Base-by-base conservation (phyloP, 2,329 filamentous ascomycete species). In the Chaetomium sp. region DNA sequence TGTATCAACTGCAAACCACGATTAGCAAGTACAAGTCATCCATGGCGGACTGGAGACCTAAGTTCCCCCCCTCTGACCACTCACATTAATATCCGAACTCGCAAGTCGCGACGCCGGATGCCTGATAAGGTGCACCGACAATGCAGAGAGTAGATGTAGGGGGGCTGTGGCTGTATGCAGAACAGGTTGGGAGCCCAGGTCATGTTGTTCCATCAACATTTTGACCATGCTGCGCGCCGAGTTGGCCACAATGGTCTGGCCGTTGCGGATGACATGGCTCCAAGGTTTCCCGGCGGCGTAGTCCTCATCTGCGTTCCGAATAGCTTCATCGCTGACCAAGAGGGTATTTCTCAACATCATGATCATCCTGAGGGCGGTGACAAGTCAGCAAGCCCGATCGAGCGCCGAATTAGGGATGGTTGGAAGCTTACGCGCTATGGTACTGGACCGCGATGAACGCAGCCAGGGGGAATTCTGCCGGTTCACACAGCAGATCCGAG, bases 101-200 rank as follows among this genome's bases (percentile, higher is more conserved):
- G 56, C 56, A 35, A 58, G 27, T 25, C 56, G 25, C 9, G 56
- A 58, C 42, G 56, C 50, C 42, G 56, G 56, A 12, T 58, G 56
- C 27, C 56, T 19, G 56, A 58, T 49, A 12, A 58, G 56, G 25
- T 58, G 56, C 27, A 58, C 56, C 56, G 56, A 58, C 56, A 58
- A 21, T 12, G 49, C 56, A 1, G 56, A 58, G 27, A 58, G 56
- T 8, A 35, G 42, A 50, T 49, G 56, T 13, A 58, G 25, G 5
- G 56, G 56, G 27, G 42, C 56, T 19, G 56, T 50, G 25, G 33
- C n/a, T 16, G 56, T 58, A 19, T 49, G 56, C 27, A 58, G 25
- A 10, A 49, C 56, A 10, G 56, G 56, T 1, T 29, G 42, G 38
- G 27, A 49, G 3, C 42, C 27, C 25, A n/a, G 56, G 13, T 58